phyloP scores from a whole-genome alignment of 176 grass and related monocot genomes.

The Miscanthus lutarioriparius region DNA sequence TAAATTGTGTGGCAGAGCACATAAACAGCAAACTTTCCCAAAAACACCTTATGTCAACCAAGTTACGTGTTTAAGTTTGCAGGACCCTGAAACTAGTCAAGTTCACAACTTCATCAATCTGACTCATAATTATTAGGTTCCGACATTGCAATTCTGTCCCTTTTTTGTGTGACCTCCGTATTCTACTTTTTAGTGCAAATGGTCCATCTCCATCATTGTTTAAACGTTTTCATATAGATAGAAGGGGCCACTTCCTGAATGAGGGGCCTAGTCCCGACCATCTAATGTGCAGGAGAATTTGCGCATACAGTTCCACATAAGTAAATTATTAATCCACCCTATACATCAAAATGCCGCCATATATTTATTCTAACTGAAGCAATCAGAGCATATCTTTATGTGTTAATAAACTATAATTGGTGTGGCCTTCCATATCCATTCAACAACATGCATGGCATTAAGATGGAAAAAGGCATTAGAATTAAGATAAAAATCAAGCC shows the following conservation, averaged over 20 bases:
- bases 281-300: not conserved
- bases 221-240: not conserved
- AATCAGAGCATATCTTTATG: not conserved
- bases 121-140: not conserved
- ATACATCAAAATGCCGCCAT: not conserved
- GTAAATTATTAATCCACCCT: not conserved
- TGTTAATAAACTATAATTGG: not conserved
- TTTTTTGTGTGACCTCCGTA: not conserved
- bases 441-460: not conserved
- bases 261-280: not conserved
- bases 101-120: conserved; percentile 1
- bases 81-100: not conserved
- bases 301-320: not conserved
- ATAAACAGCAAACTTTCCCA: not conserved
- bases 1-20: not conserved
- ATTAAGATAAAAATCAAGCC: not conserved
- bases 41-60: not conserved
- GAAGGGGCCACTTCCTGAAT: not conserved
- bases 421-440: not conserved
- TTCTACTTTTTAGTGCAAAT: not conserved
- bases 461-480: not conserved
- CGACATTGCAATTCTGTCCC: not conserved
- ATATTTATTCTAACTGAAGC: not conserved
- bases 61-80: not conserved
- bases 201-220: not conserved